These are phyloP conservation scores for Amyloporia xantha DNA, from an alignment of 768 basidiomycete species.

Conservation along the genomic window DNA sequence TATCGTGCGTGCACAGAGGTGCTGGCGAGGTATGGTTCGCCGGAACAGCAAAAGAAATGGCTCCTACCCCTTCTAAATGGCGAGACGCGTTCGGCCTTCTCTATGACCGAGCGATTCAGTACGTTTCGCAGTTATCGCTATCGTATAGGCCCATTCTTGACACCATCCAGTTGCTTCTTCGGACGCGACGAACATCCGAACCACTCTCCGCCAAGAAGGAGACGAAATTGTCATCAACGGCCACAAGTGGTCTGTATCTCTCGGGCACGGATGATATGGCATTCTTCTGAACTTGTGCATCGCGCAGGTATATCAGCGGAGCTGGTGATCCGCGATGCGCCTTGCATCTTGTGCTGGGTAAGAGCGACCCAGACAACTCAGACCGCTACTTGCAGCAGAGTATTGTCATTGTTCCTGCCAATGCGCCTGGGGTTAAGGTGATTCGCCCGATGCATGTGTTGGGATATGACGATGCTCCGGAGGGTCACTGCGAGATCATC, in stretches of 20 bases:
- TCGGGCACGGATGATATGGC: neutral
- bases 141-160: constrained; percentile 6
- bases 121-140: constrained; percentile 14
- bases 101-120: constrained; percentile 97
- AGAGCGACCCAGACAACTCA: constrained; percentile 82
- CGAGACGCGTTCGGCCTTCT: constrained; percentile 88
- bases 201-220: constrained; percentile 77
- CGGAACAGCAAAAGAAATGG: constrained; percentile 89
- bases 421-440: constrained; percentile 79
- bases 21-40: constrained; percentile 87
- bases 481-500: constrained; percentile 93
- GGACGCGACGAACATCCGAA: constrained; percentile 92
- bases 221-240: constrained; percentile 90
- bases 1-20: constrained; percentile 59
- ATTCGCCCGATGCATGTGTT: constrained; percentile 92
- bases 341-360: constrained; percentile 91
- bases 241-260: constrained; percentile 75
- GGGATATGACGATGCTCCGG: constrained; percentile 92
- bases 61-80: constrained; percentile 83
- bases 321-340: constrained; percentile 89
- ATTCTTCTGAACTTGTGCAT: neutral
- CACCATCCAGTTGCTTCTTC: constrained; percentile 70
- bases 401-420: constrained; percentile 89
- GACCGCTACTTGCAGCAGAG: constrained; percentile 80
- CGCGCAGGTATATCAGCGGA: constrained; percentile 88